Evolutionary conservation across 768 basidiomycete genomes (phyloP), one percentile per base, ranked within the genome.

Genomic region (Suillus subaureus): DNA sequence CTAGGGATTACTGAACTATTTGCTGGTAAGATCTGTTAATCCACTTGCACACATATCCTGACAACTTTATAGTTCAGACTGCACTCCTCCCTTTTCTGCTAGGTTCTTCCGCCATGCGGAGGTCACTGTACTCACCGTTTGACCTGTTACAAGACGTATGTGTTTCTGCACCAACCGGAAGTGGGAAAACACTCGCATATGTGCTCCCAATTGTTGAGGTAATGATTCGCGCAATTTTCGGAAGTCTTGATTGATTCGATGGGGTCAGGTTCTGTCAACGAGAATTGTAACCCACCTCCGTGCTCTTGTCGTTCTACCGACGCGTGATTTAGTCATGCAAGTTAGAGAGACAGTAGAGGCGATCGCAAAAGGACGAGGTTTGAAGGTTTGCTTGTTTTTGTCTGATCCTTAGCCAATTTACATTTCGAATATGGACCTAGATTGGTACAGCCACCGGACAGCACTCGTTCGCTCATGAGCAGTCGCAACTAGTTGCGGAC

Each of bases 101-200:
- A 16, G 82, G 84, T 18, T 61, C 79, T 57, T 73, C 81, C 21
- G 69, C 74, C 11, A 69, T 75, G 5, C 75, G 83, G 47, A 74
- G 80, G 60, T 75, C 80, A 1, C 76, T 95, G 12, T 93, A 94
- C 71, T 79, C 83, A 51, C 89, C 93, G 0, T 89, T 86, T 70
- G 74, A 84, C 64, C 83, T 86, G 42, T 89, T 89, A 33, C 83
- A 83, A 33, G 97, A 99, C 77, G 84, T 96, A 15, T 96, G 96
- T 70, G 92, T 97, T 15, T 97, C 95, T 9, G 97, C 97, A 1
- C 97, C 97, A 0, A 99, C 97, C 0, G 97, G 97, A 28, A 97
- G 96, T 70, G 97, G 97, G 0, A 99, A 99, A 77, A 99, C 97
- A 0, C 83, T 99, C 35, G 93, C 94, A n/a, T 99, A 99, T 78